Evolutionary conservation across 768 basidiomycete species (phyloP).

Genomic region (Pulveroboletus sp.): DNA sequence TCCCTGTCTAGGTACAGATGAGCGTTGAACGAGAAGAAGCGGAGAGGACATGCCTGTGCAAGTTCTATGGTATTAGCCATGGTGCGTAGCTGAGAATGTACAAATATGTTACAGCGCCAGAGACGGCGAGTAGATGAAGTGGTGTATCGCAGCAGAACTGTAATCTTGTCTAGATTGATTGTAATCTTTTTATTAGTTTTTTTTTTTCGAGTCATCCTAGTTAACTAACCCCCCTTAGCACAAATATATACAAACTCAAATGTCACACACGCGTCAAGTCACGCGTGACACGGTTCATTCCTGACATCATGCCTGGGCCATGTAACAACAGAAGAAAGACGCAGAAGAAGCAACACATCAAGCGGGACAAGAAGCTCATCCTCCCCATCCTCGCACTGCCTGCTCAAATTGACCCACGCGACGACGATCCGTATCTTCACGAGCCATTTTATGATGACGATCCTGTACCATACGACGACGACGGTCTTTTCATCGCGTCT

Average conservation of each 20-base stretch:
- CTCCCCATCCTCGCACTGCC: background rate
- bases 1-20: conserved; percentile 66
- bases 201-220: conserved; percentile 17
- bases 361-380: conserved; percentile 32
- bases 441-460: conserved; percentile 3
- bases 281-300: conserved; percentile 28
- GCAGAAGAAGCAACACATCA: conserved; percentile 31
- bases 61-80: conserved; percentile 69
- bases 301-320: conserved; percentile 56
- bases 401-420: background rate
- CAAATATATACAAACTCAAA: conserved; percentile 17
- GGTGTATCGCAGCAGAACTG: conserved; percentile 21
- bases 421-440: conserved; percentile 9
- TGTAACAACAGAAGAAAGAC: conserved; percentile 47
- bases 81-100: conserved; percentile 18
- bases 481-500: conserved; percentile 31
- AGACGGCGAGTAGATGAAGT: conserved; percentile 19
- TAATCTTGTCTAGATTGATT: conserved; percentile 26
- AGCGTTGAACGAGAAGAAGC: background rate
- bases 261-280: conserved; percentile 33
- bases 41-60: conserved; percentile 44
- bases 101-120: conserved; percentile 33
- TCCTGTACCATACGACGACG: conserved; percentile 1
- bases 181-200: conserved; percentile 19
- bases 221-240: background rate